Conservation (phyloP, 2,329 filamentous ascomycete genomes). For the Exophiala alcalophila region DNA sequence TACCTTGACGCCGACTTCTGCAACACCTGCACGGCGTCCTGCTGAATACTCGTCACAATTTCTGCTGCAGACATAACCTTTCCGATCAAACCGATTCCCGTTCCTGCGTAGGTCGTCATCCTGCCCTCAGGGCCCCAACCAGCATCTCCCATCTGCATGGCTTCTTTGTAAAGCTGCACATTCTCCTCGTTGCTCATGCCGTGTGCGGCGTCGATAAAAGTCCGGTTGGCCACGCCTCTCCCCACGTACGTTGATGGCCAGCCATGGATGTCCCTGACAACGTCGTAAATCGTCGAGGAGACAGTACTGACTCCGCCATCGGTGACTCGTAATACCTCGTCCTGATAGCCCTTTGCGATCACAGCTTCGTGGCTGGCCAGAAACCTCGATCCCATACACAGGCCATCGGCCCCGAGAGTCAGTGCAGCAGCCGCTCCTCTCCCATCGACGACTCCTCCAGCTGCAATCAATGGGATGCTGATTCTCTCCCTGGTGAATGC, state of each 20-base stretch:
- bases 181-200: constrained; percentile 43
- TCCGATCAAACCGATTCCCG: constrained; percentile 58
- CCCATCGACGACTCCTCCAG: constrained; percentile 54
- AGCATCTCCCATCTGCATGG: constrained; percentile 50
- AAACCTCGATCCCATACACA: constrained; percentile 63
- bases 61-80: constrained; percentile 49
- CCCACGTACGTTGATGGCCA: constrained; percentile 60
- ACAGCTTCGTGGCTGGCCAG: constrained; percentile 52
- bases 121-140: constrained; percentile 54
- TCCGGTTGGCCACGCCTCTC: constrained; percentile 57
- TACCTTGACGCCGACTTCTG: constrained; percentile 19
- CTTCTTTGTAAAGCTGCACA: constrained; percentile 45
- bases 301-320: constrained; percentile 54
- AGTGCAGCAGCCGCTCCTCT: constrained; percentile 51
- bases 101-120: constrained; percentile 62
- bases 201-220: constrained; percentile 43
- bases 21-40: constrained; percentile 22
- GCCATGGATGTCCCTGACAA: constrained; percentile 53
- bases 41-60: constrained; percentile 42
- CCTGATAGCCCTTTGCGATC: constrained; percentile 50
- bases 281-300: constrained; percentile 54
- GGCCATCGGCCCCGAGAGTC: constrained; percentile 52
- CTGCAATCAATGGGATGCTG: constrained; percentile 49
- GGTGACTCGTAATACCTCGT: constrained; percentile 47
- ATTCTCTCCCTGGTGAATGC: constrained; percentile 32